A percentile compares a stretch with the other conserved stretches of the same genome.
These are phyloP conservation scores for Pichiaceae sp. DNA, from an alignment of 1,139 yeast genomes.

Conservation along the genomic window DNA sequence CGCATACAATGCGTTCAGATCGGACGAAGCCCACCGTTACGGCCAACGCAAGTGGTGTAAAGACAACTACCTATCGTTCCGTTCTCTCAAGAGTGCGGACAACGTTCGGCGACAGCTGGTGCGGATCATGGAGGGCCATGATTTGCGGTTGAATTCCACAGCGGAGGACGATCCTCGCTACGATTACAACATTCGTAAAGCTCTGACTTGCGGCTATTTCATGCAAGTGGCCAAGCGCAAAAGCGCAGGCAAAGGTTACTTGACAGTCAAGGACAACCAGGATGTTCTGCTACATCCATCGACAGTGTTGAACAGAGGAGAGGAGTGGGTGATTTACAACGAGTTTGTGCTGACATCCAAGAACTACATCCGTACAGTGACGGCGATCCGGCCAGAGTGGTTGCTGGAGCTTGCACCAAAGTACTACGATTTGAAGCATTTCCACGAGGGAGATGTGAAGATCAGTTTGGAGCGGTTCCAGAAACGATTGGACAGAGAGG, in stretches of 20 bases:
- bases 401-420: slow-evolving; percentile 77
- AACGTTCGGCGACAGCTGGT: slow-evolving; percentile 79
- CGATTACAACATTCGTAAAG: slow-evolving; percentile 71
- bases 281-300: slow-evolving; percentile 92
- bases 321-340: slow-evolving; percentile 90
- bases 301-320: slow-evolving; percentile 76
- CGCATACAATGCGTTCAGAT: slow-evolving; percentile 77
- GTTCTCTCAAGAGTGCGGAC: slow-evolving; percentile 78
- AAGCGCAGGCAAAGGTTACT: slow-evolving; percentile 66
- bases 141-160: slow-evolving; percentile 63
- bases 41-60: slow-evolving; percentile 82
- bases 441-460: slow-evolving; percentile 77
- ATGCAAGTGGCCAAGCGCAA: slow-evolving; percentile 95
- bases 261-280: slow-evolving; percentile 91
- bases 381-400: slow-evolving; percentile 91
- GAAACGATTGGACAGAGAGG: slow-evolving; percentile 38
- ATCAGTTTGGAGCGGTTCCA: slow-evolving; percentile 66
- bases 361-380: slow-evolving; percentile 90
- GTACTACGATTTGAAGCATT: slow-evolving; percentile 68
- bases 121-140: slow-evolving; percentile 76
- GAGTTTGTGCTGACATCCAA: slow-evolving; percentile 92
- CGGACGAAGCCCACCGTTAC: slow-evolving; percentile 55
- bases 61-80: slow-evolving; percentile 74
- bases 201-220: slow-evolving; percentile 88
- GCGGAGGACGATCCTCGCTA: slow-evolving; percentile 62